Percentiles rank a stretch among this genome's conserved stretches.
These are phyloP conservation scores for Adansonia madagascariensis DNA, from an alignment of 441 rosid genomes.

Conservation along the genomic window DNA sequence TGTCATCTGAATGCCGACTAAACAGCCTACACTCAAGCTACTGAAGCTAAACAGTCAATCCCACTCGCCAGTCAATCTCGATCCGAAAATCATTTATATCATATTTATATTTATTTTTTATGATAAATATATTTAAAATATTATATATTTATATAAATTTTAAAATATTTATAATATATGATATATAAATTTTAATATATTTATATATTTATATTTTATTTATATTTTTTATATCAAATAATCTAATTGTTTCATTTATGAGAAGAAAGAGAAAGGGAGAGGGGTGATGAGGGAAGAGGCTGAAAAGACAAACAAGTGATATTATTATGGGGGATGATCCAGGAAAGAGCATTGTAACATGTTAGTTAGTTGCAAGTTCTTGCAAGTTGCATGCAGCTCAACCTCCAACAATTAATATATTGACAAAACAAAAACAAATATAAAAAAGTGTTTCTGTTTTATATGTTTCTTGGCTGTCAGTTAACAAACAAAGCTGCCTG, in stretches of 20 bases:
- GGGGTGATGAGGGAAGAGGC: not conserved
- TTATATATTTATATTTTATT: too few species aligned
- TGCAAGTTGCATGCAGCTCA: slow-evolving; percentile 4
- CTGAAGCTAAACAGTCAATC: slow-evolving; percentile 33
- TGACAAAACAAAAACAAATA: slow-evolving; percentile 31
- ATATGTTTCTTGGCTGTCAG: slow-evolving; percentile 31
- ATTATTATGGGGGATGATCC: slow-evolving; percentile 10
- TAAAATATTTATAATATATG: too few species aligned
- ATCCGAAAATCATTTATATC: too few species aligned
- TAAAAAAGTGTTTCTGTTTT: not conserved
- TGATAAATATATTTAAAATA: too few species aligned
- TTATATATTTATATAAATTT: too few species aligned
- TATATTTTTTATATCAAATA: too few species aligned
- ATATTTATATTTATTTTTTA: too few species aligned
- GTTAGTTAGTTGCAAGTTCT: slow-evolving; percentile 25
- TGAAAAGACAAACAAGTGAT: slow-evolving; percentile 18
- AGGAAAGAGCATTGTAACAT: slow-evolving; percentile 13
- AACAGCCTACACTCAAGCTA: slow-evolving; percentile 5
- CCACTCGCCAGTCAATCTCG: too few species aligned
- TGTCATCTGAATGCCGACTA: too few species aligned
- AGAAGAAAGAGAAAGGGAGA: not conserved
- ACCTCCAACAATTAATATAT: slow-evolving; percentile 20
- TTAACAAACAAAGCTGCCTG: slow-evolving; percentile 23
- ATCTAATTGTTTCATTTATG: not conserved
- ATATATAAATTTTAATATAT: too few species aligned